phyloP scores from a whole-genome alignment of 148 eudicot species.

The Camellia lanceoleosa region DNA sequence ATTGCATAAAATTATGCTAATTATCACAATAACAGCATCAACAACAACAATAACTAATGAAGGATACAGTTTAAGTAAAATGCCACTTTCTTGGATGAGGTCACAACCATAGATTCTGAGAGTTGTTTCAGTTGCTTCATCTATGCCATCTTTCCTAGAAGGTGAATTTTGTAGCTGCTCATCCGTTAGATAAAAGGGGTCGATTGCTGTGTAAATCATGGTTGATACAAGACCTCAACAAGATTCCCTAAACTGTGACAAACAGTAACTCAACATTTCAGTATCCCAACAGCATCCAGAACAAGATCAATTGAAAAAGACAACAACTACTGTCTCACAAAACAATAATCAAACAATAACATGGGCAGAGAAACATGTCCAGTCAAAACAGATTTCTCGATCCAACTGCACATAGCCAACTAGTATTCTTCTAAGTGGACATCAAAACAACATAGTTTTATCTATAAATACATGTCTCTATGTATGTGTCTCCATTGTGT shows the following conservation, averaged over 20 bases:
- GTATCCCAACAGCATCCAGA: background rate
- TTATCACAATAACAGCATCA: background rate
- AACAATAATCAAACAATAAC: too few relatives aligned
- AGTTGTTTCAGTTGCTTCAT: conserved; percentile 72
- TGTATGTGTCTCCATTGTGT: too few relatives aligned
- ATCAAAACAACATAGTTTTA: too few relatives aligned
- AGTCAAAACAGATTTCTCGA: too few relatives aligned
- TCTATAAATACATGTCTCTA: too few relatives aligned
- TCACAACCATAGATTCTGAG: conserved; percentile 91
- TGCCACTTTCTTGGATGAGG: conserved; percentile 92
- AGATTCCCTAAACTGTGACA: background rate
- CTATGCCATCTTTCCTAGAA: conserved; percentile 77
- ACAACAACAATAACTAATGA: background rate
- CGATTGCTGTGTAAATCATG: conserved; percentile 93
- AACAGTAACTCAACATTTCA: background rate
- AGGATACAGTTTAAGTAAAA: conserved; percentile 87
- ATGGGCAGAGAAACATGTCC: too few relatives aligned
- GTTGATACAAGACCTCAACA: conserved; percentile 14
- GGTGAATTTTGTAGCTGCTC: conserved; percentile 79
- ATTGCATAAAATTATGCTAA: background rate
- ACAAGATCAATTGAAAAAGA: background rate
- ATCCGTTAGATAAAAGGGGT: conserved; percentile 79
- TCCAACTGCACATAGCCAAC: too few relatives aligned
- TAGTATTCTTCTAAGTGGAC: too few relatives aligned
- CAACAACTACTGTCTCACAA: background rate